Percentiles rank a stretch among this genome's conserved stretches.
Evolutionary conservation across 2,329 filamentous ascomycete genomes (phyloP).

Genomic region (Trichoderma arundinaceum): DNA sequence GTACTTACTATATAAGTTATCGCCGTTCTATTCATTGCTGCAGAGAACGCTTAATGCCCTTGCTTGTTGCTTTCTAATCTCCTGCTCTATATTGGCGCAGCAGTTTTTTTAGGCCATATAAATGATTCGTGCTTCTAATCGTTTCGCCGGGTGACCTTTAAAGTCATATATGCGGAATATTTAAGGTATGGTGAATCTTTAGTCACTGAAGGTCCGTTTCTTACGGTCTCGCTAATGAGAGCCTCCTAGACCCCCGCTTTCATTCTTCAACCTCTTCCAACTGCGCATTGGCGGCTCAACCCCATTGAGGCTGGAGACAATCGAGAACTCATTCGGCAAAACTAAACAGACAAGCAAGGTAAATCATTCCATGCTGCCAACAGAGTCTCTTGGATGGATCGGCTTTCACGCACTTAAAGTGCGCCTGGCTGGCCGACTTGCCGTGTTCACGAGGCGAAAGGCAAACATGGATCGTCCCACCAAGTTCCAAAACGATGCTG

Average conservation of each 20-base stretch:
- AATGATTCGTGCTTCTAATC: too few species aligned
- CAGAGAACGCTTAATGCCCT: too few species aligned
- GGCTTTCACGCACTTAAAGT: conserved; percentile 26
- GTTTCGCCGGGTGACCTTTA: too few species aligned
- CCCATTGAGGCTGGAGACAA: not conserved
- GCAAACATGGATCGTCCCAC: not conserved
- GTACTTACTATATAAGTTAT: too few species aligned
- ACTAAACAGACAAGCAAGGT: not conserved
- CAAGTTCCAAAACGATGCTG: conserved; percentile 9
- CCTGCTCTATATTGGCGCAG: too few species aligned
- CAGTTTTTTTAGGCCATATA: too few species aligned
- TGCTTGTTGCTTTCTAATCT: too few species aligned
- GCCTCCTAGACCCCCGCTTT: conserved; percentile 8
- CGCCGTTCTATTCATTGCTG: too few species aligned
- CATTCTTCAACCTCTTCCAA: conserved; percentile 13
- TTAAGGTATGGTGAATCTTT: not conserved
- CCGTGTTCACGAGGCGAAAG: not conserved
- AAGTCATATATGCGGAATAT: not conserved
- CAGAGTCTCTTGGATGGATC: conserved; percentile 17
- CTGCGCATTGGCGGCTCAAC: not conserved
- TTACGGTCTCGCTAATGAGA: not conserved
- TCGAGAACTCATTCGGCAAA: not conserved
- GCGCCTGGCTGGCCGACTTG: conserved; percentile 19
- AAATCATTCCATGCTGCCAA: conserved; percentile 23
- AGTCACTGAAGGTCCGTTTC: not conserved